These are phyloP conservation scores for Euphorbia celastroides DNA, from an alignment of 441 rosid species.

Conservation along the genomic window DNA sequence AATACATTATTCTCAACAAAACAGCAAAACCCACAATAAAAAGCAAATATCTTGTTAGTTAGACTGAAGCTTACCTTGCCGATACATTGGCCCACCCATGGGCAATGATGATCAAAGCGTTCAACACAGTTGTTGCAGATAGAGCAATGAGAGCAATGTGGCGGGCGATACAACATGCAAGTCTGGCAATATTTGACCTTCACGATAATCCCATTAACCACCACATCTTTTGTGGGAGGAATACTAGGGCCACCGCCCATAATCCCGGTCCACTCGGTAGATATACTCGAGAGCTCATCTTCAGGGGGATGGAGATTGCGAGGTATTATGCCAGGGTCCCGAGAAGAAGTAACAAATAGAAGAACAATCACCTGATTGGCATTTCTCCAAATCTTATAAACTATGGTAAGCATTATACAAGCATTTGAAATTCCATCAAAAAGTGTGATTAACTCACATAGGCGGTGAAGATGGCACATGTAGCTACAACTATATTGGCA, in stretches of 20 bases:
- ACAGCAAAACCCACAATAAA: background rate
- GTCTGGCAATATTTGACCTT: conserved; percentile 94
- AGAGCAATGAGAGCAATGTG: conserved; percentile 96
- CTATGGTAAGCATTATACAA: too few species aligned
- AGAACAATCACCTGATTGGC: conserved; percentile 63
- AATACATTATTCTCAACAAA: conserved; percentile 1
- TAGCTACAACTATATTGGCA: conserved; percentile 32
- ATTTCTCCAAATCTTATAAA: conserved; percentile 9
- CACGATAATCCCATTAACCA: conserved; percentile 66
- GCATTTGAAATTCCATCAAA: too few species aligned
- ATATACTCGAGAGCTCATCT: conserved; percentile 63
- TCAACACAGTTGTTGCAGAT: conserved; percentile 96
- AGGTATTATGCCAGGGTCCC: conserved; percentile 95
- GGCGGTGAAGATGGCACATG: conserved; percentile 39
- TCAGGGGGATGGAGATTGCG: conserved; percentile 91
- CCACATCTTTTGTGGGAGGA: conserved; percentile 85
- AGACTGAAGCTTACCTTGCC: conserved; percentile 58
- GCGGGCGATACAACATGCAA: conserved; percentile 96
- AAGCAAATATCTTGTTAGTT: background rate
- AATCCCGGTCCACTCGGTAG: conserved; percentile 54
- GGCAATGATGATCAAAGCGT: conserved; percentile 97
- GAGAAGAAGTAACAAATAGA: conserved; percentile 86
- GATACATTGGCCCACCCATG: conserved; percentile 99
- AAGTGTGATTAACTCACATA: conserved; percentile 38
- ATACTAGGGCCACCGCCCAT: conserved; percentile 49